Base-by-base conservation (phyloP, 768 basidiomycete genomes). In the Hebeloma cylindrosporum region DNA sequence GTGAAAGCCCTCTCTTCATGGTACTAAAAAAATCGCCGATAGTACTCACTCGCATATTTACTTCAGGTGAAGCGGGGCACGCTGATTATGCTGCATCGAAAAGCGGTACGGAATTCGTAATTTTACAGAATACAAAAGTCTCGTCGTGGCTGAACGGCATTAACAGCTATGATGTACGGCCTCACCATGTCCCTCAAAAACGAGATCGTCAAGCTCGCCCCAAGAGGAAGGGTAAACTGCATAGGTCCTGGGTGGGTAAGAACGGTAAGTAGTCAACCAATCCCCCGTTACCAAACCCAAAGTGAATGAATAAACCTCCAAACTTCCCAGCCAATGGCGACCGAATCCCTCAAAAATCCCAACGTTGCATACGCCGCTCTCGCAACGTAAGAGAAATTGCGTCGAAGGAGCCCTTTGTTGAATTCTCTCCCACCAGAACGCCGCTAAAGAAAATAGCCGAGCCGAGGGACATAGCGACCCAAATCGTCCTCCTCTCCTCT, bases 181-280 rank as follows among this genome's bases (percentile, higher is more conserved):
- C 57, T 88, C 25, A 78, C 77, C 3, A 63, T 82, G 53, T 70
- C 79, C 4, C 70, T 88, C 52, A 88, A 89, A 66, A 89, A 88
- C 60, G 86, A 90, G 63, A 87, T 88, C 42, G 86, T 90, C 33
- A 78, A 79, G 62, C 77, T 88, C 47, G 85, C 85, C 0, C 82
- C 85, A 0, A 71, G 62, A 43, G 88, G 77, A 0, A 71, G 86
- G n/a, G 85, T 88, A 3, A 88, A 88, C 52, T 69, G 71, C 32
- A 70, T 89, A 13, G 82, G 75, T 0, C 86, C 87, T 3, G 85
- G 85, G 4, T 86, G 80, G 80, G 77, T 80, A 5, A 70, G 60
- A 36, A 88, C 85, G 40, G 69, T 69, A 26, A 48, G 53, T 43
- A 2, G 39, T 13, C 17, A 3, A 16, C 14, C 10, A 23, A 11